phyloP scores from a whole-genome alignment of 352 stramenopile genomes.

The Elongisporangium undulatum region DNA sequence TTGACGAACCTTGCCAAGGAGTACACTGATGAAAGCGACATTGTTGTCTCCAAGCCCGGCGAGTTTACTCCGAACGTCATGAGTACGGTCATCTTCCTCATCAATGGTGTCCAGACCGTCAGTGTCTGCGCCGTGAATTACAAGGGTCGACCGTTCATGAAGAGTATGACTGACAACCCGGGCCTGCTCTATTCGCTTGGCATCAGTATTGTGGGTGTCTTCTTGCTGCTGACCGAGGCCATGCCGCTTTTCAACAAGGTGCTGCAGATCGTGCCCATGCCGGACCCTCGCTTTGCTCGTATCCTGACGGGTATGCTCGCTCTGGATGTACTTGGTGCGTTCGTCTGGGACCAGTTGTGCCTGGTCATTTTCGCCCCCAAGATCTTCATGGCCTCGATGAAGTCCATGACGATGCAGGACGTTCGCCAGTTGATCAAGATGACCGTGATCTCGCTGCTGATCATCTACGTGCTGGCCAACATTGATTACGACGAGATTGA shows the following conservation, averaged over 20 bases:
- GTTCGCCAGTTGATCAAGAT: slow-evolving; percentile 84
- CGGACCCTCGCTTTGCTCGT: slow-evolving; percentile 78
- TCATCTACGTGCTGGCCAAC: slow-evolving; percentile 87
- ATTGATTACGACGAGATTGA: slow-evolving; percentile 90
- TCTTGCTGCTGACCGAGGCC: slow-evolving; percentile 90
- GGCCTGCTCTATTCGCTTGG: slow-evolving; percentile 92
- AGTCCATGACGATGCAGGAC: slow-evolving; percentile 74
- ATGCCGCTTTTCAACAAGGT: slow-evolving; percentile 92
- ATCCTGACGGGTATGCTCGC: slow-evolving; percentile 77
- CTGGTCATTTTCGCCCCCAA: slow-evolving; percentile 82
- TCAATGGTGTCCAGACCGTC: slow-evolving; percentile 93
- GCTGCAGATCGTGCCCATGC: slow-evolving; percentile 91
- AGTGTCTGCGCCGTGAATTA: slow-evolving; percentile 99
- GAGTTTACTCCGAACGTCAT: slow-evolving; percentile 98
- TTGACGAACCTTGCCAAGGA: slow-evolving; percentile 89
- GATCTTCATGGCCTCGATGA: slow-evolving; percentile 81
- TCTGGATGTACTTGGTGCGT: slow-evolving; percentile 82
- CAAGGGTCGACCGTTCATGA: slow-evolving; percentile 97
- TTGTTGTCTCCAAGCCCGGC: slow-evolving; percentile 69
- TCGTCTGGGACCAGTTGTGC: slow-evolving; percentile 84
- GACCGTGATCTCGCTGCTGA: slow-evolving; percentile 67
- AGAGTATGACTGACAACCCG: slow-evolving; percentile 96
- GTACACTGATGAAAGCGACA: slow-evolving; percentile 83
- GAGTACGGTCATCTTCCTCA: slow-evolving; percentile 98
- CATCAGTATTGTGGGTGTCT: slow-evolving; percentile 81